These are phyloP conservation scores for Fusarium haematococcum DNA, from an alignment of 2,329 filamentous ascomycete species.

Conservation along the genomic window DNA sequence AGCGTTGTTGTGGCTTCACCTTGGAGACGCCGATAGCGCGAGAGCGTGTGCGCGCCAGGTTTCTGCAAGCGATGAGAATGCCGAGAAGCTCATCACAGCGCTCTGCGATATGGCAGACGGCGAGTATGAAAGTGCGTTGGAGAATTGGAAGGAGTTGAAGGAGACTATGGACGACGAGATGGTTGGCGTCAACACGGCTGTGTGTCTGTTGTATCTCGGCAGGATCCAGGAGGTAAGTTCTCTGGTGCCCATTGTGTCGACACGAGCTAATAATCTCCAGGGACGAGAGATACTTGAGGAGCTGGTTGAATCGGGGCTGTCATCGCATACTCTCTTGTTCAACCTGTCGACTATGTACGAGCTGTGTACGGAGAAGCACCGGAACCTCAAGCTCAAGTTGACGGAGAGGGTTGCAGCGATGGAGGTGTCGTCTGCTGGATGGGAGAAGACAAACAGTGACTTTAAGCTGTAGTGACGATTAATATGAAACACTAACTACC, in stretches of 20 bases:
- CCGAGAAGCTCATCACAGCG: constrained; percentile 68
- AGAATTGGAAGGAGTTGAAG: constrained; percentile 68
- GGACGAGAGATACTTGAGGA: constrained; percentile 75
- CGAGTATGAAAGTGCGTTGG: constrained; percentile 73
- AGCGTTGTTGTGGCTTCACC: constrained; percentile 79
- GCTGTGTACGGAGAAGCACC: constrained; percentile 83
- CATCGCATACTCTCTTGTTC: constrained; percentile 85
- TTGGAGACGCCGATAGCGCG: constrained; percentile 81
- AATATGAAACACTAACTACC: neutral
- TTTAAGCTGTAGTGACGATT: constrained; percentile 73
- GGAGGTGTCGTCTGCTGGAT: constrained; percentile 67
- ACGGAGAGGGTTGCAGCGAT: constrained; percentile 76
- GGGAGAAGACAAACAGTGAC: constrained; percentile 78
- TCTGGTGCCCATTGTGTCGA: neutral
- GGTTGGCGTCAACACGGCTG: constrained; percentile 83
- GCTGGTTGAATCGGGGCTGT: constrained; percentile 70
- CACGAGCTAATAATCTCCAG: constrained; percentile 51
- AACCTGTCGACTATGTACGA: constrained; percentile 94
- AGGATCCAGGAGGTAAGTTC: constrained; percentile 74
- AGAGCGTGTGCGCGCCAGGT: constrained; percentile 60
- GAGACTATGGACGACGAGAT: constrained; percentile 69
- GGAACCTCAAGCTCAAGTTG: constrained; percentile 76
- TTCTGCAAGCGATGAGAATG: constrained; percentile 47
- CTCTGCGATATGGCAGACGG: constrained; percentile 84
- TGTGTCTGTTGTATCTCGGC: constrained; percentile 86